Conservation (phyloP, 805 yeast genomes). For the Starmerella kuoi region DNA sequence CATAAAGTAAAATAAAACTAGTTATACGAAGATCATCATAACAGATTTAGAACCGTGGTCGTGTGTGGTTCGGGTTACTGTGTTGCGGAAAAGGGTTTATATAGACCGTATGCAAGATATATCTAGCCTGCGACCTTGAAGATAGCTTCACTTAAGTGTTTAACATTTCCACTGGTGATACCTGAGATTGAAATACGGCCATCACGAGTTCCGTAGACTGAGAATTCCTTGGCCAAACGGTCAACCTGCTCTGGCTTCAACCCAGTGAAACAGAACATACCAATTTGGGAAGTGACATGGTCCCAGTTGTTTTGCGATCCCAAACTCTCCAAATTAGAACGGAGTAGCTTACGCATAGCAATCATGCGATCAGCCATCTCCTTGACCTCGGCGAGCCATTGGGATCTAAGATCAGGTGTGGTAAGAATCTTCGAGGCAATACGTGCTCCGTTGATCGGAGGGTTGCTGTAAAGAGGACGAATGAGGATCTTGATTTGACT, state of each 20-base stretch:
- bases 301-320: conserved; percentile 65
- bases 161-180: conserved; percentile 65
- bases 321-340: conserved; percentile 43
- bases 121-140: conserved; percentile 47
- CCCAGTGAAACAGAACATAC: conserved; percentile 94
- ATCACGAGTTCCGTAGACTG: conserved; percentile 63
- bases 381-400: conserved; percentile 75
- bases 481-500: conserved; percentile 75
- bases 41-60: too few relatives aligned
- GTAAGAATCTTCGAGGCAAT: conserved; percentile 68
- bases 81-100: too few relatives aligned
- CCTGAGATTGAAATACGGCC: conserved; percentile 96
- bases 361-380: conserved; percentile 69
- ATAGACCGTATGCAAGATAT: too few relatives aligned
- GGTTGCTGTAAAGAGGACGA: conserved; percentile 82
- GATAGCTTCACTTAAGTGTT: conserved; percentile 65
- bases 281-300: conserved; percentile 77
- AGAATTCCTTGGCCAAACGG: conserved; percentile 59
- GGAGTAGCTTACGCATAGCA: conserved; percentile 54
- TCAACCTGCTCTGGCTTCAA: conserved; percentile 58
- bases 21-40: too few relatives aligned
- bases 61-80: too few relatives aligned
- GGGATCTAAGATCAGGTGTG: conserved; percentile 43
- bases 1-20: too few relatives aligned
- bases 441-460: conserved; percentile 89